Conservation (phyloP, 1,284 basidiomycete genomes). For the Microbotryomycetes sp. region DNA sequence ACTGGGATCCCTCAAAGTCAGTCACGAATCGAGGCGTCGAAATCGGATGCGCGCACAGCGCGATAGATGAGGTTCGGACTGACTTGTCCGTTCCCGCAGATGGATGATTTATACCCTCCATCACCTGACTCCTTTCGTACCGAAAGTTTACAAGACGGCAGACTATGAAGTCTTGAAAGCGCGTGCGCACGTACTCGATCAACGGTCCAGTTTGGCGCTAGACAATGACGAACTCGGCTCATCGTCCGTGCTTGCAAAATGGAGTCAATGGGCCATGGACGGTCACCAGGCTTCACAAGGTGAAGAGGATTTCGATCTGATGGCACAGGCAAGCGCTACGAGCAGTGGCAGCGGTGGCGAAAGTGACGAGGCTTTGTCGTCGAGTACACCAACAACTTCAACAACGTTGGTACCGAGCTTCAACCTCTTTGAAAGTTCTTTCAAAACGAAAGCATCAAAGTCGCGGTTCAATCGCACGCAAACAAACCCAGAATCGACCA, state of each 20-base stretch:
- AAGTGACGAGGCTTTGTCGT: background rate
- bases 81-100: background rate
- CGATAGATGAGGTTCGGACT: background rate
- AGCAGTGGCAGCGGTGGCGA: background rate
- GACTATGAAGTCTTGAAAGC: constrained; percentile 55
- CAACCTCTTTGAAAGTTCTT: background rate
- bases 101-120: constrained; percentile 61
- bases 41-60: background rate
- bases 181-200: constrained; percentile 51
- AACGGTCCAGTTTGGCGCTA: constrained; percentile 33
- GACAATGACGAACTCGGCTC: constrained; percentile 7
- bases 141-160: constrained; percentile 50
- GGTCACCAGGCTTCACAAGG: no score
- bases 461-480: constrained; percentile 10
- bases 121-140: constrained; percentile 49
- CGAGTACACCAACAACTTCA: background rate
- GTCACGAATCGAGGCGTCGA: background rate
- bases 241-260: background rate
- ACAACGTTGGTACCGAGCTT: background rate
- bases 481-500: constrained; percentile 1
- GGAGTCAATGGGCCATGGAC: background rate
- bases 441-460: constrained; percentile 11
- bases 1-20: constrained; percentile 72
- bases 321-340: background rate
- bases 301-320: background rate